phyloP scores from a whole-genome alignment of 2,329 filamentous ascomycete species.

The Botrytis pseudocinerea region DNA sequence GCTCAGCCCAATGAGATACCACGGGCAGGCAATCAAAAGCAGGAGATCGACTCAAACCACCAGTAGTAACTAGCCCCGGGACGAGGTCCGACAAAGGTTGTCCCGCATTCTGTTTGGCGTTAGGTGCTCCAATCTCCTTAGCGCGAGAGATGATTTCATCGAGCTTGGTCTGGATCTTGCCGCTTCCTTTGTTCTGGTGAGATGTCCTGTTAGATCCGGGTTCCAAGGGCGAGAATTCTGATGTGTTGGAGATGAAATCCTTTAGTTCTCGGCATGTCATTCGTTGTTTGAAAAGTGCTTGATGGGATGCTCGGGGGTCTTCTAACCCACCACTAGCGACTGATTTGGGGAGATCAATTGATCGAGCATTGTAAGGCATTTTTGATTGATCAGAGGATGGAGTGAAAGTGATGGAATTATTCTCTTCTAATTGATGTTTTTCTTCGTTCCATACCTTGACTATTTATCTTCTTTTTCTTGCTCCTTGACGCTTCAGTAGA shows the following conservation, averaged over 20 bases:
- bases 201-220: background rate
- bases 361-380: background rate
- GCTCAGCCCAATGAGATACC: slow-evolving; percentile 14
- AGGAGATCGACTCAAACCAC: slow-evolving; percentile 13
- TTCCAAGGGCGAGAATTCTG: background rate
- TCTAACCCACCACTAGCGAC: background rate
- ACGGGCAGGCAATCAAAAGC: slow-evolving; percentile 17
- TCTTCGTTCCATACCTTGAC: too few species aligned
- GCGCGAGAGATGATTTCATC: background rate
- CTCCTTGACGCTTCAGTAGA: too few species aligned
- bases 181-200: background rate
- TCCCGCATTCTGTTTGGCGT: background rate
- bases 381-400: background rate
- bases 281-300: background rate
- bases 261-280: background rate
- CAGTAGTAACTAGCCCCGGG: background rate
- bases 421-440: too few species aligned
- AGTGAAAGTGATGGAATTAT: too few species aligned
- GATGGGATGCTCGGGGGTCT: slow-evolving; percentile 3
- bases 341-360: background rate
- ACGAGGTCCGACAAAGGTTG: background rate
- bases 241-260: background rate
- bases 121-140: background rate
- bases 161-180: background rate
- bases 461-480: too few species aligned